Evolutionary conservation across 805 yeast genomes (phyloP), one percentile per base, ranked within the genome.

Genomic region (Komagataella ulmi): DNA sequence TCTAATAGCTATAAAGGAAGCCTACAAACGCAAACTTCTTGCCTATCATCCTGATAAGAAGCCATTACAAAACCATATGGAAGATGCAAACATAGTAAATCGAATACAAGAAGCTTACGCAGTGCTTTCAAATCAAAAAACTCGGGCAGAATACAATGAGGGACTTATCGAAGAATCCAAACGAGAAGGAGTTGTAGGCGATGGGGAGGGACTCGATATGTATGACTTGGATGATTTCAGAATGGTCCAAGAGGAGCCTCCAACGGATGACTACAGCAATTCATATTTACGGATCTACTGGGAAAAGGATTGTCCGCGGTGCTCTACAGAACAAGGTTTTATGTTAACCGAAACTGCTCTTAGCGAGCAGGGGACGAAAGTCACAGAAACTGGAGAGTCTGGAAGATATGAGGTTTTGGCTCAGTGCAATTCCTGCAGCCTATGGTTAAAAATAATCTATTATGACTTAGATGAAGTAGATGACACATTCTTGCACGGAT

Each of bases 341-440:
- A 60, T 61, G 14, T 62, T 91, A 1, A 70, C 69, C 1, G 97
- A 88, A 55, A 60, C 65, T 1, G 85, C 84, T 51, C 69, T 91
- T 52, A 80, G 67, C 17, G 68, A 72, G 4, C 72, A 72, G 51
- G 83, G 80, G 0, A 72, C 76, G 0, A 56, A 62, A 2, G 48
- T 53, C 3, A 57, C 53, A 2, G 67, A 69, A 44, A 73, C 71
- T 0, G 74, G 72, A 43, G 81, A 79, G 14, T 75, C 66, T 17
- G 74, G 81, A 0, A 69, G 69, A 14, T 83, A 71, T 56, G 85
- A 83, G 55, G 74, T 90, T 1, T 72, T 87, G 19, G 79, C 87
- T 0, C 96, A 90, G 59, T 91, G 98, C 62, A 62, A 68, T 10
- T 81, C 85, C 36, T 91, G 98, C 64, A 86, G 95, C 62, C 62